Evolutionary conservation across 768 basidiomycete genomes (phyloP), one percentile per base, ranked within the genome.

Genomic region (Suillus alpinus): DNA sequence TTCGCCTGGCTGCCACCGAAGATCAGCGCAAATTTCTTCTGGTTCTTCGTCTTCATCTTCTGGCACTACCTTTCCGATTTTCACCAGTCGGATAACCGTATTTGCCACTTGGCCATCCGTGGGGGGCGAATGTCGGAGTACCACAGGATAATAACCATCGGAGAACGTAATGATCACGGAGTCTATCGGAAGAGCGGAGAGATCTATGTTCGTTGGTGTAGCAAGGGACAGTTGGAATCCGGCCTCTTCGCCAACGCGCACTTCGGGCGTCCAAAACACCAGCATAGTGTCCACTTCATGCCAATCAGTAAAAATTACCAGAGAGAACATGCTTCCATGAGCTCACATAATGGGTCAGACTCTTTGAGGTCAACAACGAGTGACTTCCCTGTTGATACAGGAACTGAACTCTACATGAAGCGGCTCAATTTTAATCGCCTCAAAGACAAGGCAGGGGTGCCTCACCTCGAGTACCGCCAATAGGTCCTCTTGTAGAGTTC

Each of bases 171-270:
- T 77, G 1, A 76, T 71, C 13, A 95, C 67, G 1, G 82, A 80
- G 0, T 81, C 70, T 66, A 97, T 84, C 0, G 88, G 82, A 16
- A 96, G 74, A 0, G 77, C 76, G 5, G 83, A 79, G 20, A 92
- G 77, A 0, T 78, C 70, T 13, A 83, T 76, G 4, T 74, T 66
- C 0, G 72, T 66, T 0, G 86, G 84, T 0, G 89, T 83, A 2
- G 78, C 73, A 34, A 97, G 69, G 8, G 80, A 76, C 8, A 97
- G 66, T 71, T 98, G 95, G 73, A 93, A 97, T 0, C 91, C 83
- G 0, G 83, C 83, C 3, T 76, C 70, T 62, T 87, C 83, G 10
- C 79, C 82, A 5, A 95, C 81, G 56, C 81, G 79, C 29, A 86
- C 83, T 60, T 86, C 81, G 0, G 81, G 62, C 8, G 80, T 71